Conservation (phyloP, 768 basidiomycete genomes). For the Boletus patriciae region DNA sequence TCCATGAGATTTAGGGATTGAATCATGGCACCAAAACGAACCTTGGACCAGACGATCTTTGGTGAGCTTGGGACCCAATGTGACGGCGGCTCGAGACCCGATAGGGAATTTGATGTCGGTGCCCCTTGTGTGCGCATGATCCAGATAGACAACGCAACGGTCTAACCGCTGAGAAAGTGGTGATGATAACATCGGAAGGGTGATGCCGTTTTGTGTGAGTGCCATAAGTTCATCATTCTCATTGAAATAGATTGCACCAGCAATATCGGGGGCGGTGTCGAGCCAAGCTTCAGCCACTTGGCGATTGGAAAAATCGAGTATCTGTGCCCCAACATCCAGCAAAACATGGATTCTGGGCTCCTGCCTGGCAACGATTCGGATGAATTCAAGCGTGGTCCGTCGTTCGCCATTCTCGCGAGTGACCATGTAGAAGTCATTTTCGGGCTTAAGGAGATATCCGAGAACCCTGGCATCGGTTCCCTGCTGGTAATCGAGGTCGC, state of each 20-base stretch:
- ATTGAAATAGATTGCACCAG: conserved; percentile 29
- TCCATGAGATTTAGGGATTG: not conserved
- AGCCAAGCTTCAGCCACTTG: conserved; percentile 46
- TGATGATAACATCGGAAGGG: conserved; percentile 27
- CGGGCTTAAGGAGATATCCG: conserved; percentile 25
- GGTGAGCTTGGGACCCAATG: conserved; percentile 36
- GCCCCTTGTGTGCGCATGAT: conserved; percentile 41
- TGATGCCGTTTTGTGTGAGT: conserved; percentile 18
- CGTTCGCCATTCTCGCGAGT: not conserved
- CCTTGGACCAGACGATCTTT: conserved; percentile 37
- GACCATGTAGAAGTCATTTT: conserved; percentile 16
- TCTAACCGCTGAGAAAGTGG: conserved; percentile 28
- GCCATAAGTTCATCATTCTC: conserved; percentile 32
- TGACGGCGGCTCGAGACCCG: conserved; percentile 35
- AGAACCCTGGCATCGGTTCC: conserved; percentile 45
- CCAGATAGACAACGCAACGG: conserved; percentile 36
- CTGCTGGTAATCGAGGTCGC: conserved; percentile 22
- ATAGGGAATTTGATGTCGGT: conserved; percentile 38
- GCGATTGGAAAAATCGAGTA: conserved; percentile 47
- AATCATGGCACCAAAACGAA: conserved; percentile 5
- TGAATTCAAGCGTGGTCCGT: conserved; percentile 1
- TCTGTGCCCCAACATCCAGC: conserved; percentile 56
- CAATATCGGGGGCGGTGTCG: not conserved
- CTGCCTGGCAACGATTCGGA: conserved; percentile 33
- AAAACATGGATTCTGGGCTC: conserved; percentile 42